Base-by-base conservation (phyloP, 2,329 filamentous ascomycete genomes). In the Fusarium caatingaense region DNA sequence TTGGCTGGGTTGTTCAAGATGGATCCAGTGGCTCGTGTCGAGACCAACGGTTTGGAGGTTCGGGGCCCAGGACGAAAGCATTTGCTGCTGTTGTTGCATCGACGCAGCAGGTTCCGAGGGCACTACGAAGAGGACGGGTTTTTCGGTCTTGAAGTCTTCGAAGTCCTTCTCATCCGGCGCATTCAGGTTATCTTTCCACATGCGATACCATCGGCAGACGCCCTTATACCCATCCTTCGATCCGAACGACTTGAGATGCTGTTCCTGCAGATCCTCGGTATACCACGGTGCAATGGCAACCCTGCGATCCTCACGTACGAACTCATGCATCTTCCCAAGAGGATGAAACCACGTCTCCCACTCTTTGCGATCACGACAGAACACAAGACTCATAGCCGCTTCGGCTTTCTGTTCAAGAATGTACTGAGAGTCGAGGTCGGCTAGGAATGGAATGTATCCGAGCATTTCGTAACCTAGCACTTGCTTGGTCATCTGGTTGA, bases 11-110 rank as follows among this genome's bases (percentile, higher is more conserved):
- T 49, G 64, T 61, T 83, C 80, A 8, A 79, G 53, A 10, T 78
- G 75, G 4, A 77, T 60, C 76, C 79, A 82, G 67, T 83, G 81
- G 0, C 79, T 77, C 1, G 76, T 71, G 8, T 78, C 71, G 2
- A 82, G 28, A 25, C 56, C 72, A 11, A 75, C 77, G 20, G 81
- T 79, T 1, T 80, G 82, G 45, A 86, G 67, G 10, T 83, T 55
- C 0, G 64, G 51, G 2, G 71, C 27, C 77, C 78, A 79, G 8
- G 67, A 57, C 12, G 66, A 58, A 2, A 78, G 27, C 72, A 78
- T 76, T n/a, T 74, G 62, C 11, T 58, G 72, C 44, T 77, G 76
- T 45, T 77, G 74, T 1, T 54, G 16, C 9, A 65, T 59, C 5
- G 64, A 68, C 3, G 51, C 40, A 1, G 56, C 56, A 0, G 73